Conservation (phyloP, 345 rosid genomes). For the Noccaea bulbosa region DNA sequence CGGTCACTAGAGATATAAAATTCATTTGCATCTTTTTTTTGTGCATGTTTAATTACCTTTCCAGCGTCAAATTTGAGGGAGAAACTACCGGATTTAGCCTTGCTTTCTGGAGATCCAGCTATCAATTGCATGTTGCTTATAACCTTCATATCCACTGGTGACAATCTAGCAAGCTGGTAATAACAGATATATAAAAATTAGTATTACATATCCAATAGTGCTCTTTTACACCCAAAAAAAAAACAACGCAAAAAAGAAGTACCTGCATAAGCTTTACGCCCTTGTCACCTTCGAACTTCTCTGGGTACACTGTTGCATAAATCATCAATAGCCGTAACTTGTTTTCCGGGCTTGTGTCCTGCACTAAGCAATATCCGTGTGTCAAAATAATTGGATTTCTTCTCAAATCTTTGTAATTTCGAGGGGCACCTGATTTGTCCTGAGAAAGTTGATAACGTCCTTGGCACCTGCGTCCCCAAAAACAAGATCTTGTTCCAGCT, state of each 20-base stretch:
- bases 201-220: no score
- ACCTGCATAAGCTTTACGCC: constrained; percentile 94
- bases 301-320: constrained; percentile 81
- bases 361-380: constrained; percentile 24
- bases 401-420: background rate
- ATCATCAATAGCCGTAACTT: constrained; percentile 92
- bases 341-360: constrained; percentile 79
- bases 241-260: constrained; percentile 9
- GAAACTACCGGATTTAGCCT: constrained; percentile 59
- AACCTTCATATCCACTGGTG: constrained; percentile 76
- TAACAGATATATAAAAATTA: no score
- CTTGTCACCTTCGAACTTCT: constrained; percentile 94
- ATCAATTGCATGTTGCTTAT: constrained; percentile 75
- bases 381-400: background rate
- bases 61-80: constrained; percentile 85
- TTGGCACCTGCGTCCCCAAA: constrained; percentile 95
- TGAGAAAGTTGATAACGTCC: constrained; percentile 79
- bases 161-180: constrained; percentile 77
- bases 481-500: constrained; percentile 97
- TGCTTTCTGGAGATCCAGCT: constrained; percentile 61
- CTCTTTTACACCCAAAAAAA: constrained; percentile 19
- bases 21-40: background rate
- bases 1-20: no score
- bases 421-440: constrained; percentile 63
- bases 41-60: constrained; percentile 77